Conservation (phyloP, 345 rosid species). For the Luvunga scandens region DNA sequence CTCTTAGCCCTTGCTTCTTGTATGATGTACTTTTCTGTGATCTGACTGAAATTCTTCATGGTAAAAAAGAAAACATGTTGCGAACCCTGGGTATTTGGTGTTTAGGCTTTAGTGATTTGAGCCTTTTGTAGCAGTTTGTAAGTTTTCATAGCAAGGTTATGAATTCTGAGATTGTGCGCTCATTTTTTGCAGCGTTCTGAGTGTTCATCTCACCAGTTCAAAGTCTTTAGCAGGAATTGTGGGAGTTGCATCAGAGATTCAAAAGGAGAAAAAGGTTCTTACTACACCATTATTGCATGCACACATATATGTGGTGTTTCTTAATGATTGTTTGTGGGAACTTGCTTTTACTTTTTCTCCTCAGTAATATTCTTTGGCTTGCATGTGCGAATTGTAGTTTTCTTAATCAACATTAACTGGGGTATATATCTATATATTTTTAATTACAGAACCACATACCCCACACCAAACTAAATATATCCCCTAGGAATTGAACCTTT, state of each 20-base stretch:
- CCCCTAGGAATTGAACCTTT: not conserved
- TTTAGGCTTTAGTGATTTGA: not conserved
- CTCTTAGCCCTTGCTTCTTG: slow-evolving; percentile 1
- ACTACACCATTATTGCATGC: not conserved
- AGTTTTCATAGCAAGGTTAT: not conserved
- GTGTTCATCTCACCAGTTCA: slow-evolving; percentile 91
- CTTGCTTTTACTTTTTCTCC: not conserved
- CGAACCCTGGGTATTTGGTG: not conserved
- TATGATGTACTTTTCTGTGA: not conserved
- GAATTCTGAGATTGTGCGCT: slow-evolving; percentile 8
- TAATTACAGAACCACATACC: not conserved
- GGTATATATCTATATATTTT: not conserved
- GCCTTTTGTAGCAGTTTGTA: not conserved
- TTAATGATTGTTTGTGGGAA: not conserved
- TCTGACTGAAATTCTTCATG: not conserved
- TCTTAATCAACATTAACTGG: not conserved
- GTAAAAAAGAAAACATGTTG: slow-evolving; percentile 2
- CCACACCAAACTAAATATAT: not conserved
- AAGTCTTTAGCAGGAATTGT: slow-evolving; percentile 80
- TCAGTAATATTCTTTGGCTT: not conserved
- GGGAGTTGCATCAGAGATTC: slow-evolving; percentile 89
- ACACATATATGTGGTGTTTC: not conserved
- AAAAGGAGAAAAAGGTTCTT: slow-evolving; percentile 85
- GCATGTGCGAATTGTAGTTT: not conserved
- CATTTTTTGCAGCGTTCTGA: slow-evolving; percentile 58